These are phyloP conservation scores for Trichophyton schoenleinii DNA, from an alignment of 2,329 filamentous ascomycete genomes.

Conservation along the genomic window DNA sequence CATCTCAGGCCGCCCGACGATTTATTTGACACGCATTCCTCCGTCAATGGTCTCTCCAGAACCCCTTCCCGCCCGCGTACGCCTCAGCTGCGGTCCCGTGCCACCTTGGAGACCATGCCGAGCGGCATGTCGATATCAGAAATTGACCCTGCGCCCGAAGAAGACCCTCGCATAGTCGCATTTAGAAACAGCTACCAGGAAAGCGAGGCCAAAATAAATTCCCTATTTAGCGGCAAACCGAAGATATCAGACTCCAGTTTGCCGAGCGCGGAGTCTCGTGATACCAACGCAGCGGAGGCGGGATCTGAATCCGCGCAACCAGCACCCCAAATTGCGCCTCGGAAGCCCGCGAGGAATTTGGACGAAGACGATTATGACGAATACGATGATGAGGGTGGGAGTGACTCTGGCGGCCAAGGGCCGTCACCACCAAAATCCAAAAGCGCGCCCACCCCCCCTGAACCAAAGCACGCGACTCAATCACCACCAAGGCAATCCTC, in stretches of 20 bases:
- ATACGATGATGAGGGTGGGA: slow-evolving; percentile 49
- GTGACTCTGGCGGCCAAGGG: slow-evolving; percentile 34
- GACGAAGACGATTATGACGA: slow-evolving; percentile 68
- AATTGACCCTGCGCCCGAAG: slow-evolving; percentile 46
- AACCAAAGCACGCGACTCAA: slow-evolving; percentile 50
- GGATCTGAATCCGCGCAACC: slow-evolving; percentile 28
- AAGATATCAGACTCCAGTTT: slow-evolving; percentile 35
- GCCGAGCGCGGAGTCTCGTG: slow-evolving; percentile 31
- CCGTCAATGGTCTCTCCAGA: slow-evolving; percentile 33
- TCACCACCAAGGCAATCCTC: slow-evolving; percentile 57
- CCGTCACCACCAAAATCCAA: slow-evolving; percentile 38
- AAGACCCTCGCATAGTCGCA: slow-evolving; percentile 54
- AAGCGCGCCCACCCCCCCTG: slow-evolving; percentile 38
- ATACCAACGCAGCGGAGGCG: slow-evolving; percentile 35
- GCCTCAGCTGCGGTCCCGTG: slow-evolving; percentile 33
- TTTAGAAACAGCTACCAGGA: slow-evolving; percentile 68
- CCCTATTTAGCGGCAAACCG: slow-evolving; percentile 51
- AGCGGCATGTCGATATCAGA: slow-evolving; percentile 38
- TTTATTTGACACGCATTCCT: slow-evolving; percentile 29
- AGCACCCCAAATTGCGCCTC: slow-evolving; percentile 26
- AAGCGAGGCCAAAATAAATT: slow-evolving; percentile 62
- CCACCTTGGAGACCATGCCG: slow-evolving; percentile 35
- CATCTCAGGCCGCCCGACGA: slow-evolving; percentile 51
- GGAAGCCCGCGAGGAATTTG: slow-evolving; percentile 57
- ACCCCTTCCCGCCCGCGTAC: slow-evolving; percentile 33